Percentiles rank a stretch among this genome's conserved stretches.
Evolutionary conservation across 352 stramenopile species (phyloP).

Genomic region (Phytophthora pini): DNA sequence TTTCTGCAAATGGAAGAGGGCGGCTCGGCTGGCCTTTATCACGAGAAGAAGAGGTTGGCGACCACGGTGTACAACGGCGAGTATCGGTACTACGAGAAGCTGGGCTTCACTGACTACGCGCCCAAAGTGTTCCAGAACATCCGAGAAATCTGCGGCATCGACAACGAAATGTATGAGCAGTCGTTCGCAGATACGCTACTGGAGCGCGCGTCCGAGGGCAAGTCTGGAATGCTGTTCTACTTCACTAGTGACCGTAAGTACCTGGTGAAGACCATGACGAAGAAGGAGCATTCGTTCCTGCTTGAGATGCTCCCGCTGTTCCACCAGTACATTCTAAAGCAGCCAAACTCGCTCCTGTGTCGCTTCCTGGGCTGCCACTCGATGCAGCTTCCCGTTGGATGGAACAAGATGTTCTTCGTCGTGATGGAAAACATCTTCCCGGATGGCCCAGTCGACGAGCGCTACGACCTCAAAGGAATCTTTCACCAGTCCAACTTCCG

Average conservation of each 20-base stretch:
- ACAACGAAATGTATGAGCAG: conserved; percentile 81
- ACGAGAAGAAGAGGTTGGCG: conserved; percentile 83
- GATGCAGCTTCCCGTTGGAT: conserved; percentile 89
- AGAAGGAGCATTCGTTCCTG: conserved; percentile 87
- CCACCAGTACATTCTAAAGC: conserved; percentile 86
- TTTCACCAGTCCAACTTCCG: conserved; percentile 72
- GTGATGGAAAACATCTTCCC: conserved; percentile 91
- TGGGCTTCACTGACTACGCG: conserved; percentile 89
- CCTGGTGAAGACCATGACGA: conserved; percentile 91
- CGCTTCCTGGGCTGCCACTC: conserved; percentile 87
- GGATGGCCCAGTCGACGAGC: conserved; percentile 75
- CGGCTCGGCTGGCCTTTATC: conserved; percentile 64
- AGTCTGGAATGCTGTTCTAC: conserved; percentile 91
- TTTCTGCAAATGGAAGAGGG: conserved; percentile 73
- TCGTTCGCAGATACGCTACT: conserved; percentile 87
- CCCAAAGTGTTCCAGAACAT: conserved; percentile 88
- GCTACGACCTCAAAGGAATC: conserved; percentile 87
- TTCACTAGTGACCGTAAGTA: conserved; percentile 88
- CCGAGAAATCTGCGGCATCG: conserved; percentile 77
- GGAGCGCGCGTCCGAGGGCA: conserved; percentile 83
- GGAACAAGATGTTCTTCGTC: conserved; percentile 92
- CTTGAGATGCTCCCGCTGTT: conserved; percentile 83
- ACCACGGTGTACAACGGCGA: conserved; percentile 87
- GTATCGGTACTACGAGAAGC: conserved; percentile 87
- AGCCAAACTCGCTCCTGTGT: conserved; percentile 82